phyloP scores from a whole-genome alignment of 495 filamentous ascomycete genomes.

The Trichoderma parareesei region DNA sequence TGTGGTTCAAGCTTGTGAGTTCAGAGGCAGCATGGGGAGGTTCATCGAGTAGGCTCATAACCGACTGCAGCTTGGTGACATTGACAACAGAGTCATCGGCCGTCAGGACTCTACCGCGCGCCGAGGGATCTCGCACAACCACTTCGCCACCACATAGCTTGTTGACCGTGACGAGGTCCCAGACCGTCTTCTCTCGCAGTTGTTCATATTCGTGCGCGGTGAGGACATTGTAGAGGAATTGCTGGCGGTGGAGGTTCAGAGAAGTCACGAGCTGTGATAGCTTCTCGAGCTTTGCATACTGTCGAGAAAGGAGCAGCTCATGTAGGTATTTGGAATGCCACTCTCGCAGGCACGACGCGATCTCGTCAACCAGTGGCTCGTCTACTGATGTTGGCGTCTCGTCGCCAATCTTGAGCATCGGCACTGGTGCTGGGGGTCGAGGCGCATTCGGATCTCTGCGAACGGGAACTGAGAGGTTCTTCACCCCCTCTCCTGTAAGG shows the following conservation, averaged over 20 bases:
- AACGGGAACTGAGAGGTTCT: constrained; percentile 27
- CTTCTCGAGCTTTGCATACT: constrained; percentile 73
- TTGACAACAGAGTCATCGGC: constrained; percentile 90
- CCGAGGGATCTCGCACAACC: constrained; percentile 81
- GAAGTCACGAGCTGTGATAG: constrained; percentile 70
- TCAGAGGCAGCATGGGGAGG: constrained; percentile 60
- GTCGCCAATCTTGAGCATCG: constrained; percentile 94
- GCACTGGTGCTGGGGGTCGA: constrained; percentile 84
- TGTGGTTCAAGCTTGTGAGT: constrained; percentile 66
- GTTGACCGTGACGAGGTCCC: constrained; percentile 89
- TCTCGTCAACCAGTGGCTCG: constrained; percentile 94
- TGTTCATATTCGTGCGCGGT: constrained; percentile 70
- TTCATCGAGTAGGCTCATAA: constrained; percentile 89
- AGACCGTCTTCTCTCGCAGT: constrained; percentile 79
- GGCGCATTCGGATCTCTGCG: constrained; percentile 52
- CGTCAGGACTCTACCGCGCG: constrained; percentile 77
- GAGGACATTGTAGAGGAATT: constrained; percentile 87
- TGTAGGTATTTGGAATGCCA: constrained; percentile 98
- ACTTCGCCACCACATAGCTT: constrained; percentile 86
- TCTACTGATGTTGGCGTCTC: constrained; percentile 82
- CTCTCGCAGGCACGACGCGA: constrained; percentile 89
- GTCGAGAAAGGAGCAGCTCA: constrained; percentile 74
- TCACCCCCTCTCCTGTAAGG: constrained; percentile 24
- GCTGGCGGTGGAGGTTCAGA: constrained; percentile 73
- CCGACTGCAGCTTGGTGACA: constrained; percentile 81